Percentiles rank a stretch among this genome's conserved stretches.
Conservation (phyloP, 2,329 filamentous ascomycete genomes). For the Seiridium unicorne region DNA sequence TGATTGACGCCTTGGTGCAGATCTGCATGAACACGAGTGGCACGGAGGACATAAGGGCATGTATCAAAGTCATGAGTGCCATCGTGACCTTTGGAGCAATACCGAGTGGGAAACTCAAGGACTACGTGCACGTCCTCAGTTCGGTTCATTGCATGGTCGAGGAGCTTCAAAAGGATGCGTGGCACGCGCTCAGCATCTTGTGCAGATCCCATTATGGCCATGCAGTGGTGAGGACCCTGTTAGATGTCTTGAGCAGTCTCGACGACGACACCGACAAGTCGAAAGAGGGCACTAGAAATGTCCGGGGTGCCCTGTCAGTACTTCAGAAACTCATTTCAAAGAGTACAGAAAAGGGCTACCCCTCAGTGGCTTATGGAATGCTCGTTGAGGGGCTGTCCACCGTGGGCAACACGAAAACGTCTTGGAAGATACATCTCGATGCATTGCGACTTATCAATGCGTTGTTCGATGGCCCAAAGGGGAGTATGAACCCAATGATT, state of each 20-base stretch:
- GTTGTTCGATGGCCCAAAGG: conserved; percentile 51
- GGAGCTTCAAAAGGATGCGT: conserved; percentile 60
- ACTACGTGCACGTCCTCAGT: conserved; percentile 69
- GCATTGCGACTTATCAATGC: conserved; percentile 53
- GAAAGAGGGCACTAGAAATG: conserved; percentile 52
- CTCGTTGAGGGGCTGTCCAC: conserved; percentile 57
- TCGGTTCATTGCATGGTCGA: conserved; percentile 68
- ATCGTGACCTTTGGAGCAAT: conserved; percentile 72
- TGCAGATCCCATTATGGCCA: conserved; percentile 74
- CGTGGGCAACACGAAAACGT: conserved; percentile 42
- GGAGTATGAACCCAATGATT: conserved; percentile 53
- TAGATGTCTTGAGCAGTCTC: conserved; percentile 58
- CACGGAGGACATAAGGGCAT: conserved; percentile 63
- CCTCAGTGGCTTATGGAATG: conserved; percentile 55
- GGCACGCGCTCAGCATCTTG: conserved; percentile 69
- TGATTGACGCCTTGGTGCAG: conserved; percentile 61
- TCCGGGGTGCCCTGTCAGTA: conserved; percentile 62
- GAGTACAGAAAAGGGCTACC: conserved; percentile 58
- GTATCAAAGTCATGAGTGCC: conserved; percentile 66
- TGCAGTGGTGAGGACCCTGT: conserved; percentile 62
- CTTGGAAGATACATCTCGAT: conserved; percentile 43
- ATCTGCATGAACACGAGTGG: conserved; percentile 69
- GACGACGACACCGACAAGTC: conserved; percentile 42
- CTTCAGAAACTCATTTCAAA: conserved; percentile 63
- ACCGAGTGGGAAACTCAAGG: conserved; percentile 59